Evolutionary conservation across 257 asterid species (phyloP).

Genomic region (Solanum sejunctum): DNA sequence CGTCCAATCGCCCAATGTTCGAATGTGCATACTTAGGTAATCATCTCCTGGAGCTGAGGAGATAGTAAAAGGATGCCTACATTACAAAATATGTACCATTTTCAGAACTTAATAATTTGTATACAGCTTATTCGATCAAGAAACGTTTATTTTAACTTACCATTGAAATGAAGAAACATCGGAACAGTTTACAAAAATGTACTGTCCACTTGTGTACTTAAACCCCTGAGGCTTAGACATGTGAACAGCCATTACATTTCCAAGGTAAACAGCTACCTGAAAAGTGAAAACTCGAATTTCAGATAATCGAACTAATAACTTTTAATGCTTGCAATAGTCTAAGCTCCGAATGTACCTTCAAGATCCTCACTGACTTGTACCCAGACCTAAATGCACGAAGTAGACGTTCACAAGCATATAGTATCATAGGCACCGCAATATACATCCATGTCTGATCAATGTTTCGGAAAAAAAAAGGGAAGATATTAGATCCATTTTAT

Average conservation of each 20-base stretch:
- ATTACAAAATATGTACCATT: not conserved
- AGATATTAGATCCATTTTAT: not conserved
- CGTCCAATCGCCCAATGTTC: slow-evolving; percentile 27
- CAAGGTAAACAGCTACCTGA: slow-evolving; percentile 66
- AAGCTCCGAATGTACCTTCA: slow-evolving; percentile 2
- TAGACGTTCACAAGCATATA: slow-evolving; percentile 15
- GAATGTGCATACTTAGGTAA: slow-evolving; percentile 13
- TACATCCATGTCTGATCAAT: slow-evolving; percentile 23
- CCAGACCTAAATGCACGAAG: slow-evolving; percentile 22
- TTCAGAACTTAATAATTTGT: not conserved
- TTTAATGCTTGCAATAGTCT: not conserved
- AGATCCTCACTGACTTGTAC: slow-evolving; percentile 10
- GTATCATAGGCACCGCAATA: slow-evolving; percentile 10
- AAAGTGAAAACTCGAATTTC: slow-evolving; percentile 9
- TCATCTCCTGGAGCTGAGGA: slow-evolving; percentile 20
- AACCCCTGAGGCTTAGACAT: slow-evolving; percentile 74
- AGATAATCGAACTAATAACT: not conserved
- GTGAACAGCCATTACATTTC: slow-evolving; percentile 55
- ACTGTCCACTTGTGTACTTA: slow-evolving; percentile 63
- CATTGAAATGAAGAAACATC: slow-evolving; percentile 66
- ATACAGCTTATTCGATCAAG: not conserved
- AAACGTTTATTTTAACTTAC: slow-evolving; percentile 7
- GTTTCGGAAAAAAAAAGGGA: not conserved
- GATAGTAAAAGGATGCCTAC: slow-evolving; percentile 21
- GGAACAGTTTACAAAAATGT: slow-evolving; percentile 51